Conservation (phyloP, 805 yeast species). For the Dipodascus geniculatus region DNA sequence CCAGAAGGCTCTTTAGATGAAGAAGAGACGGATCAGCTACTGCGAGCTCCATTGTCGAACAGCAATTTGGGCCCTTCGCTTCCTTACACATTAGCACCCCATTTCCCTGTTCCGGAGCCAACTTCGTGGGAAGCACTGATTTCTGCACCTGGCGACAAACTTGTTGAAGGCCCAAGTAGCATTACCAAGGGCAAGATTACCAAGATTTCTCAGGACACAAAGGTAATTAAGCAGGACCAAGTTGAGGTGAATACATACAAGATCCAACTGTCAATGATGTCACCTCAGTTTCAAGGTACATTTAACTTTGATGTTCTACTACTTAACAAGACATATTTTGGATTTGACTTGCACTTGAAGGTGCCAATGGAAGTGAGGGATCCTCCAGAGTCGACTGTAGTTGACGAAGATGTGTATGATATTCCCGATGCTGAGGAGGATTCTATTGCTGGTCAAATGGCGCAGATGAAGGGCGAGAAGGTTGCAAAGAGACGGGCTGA, state of each 20-base stretch:
- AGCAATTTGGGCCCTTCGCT: slow-evolving; percentile 59
- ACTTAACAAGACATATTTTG: slow-evolving; percentile 69
- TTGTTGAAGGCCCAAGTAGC: slow-evolving; percentile 55
- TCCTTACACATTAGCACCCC: slow-evolving; percentile 60
- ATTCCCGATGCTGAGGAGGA: slow-evolving; percentile 68
- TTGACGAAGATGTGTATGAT: slow-evolving; percentile 33
- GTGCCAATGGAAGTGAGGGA: slow-evolving; percentile 57
- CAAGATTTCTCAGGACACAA: slow-evolving; percentile 30
- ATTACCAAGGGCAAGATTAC: slow-evolving; percentile 40
- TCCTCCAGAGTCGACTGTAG: slow-evolving; percentile 28
- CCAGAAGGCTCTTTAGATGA: slow-evolving; percentile 15
- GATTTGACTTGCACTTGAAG: slow-evolving; percentile 66
- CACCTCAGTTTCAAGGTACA: slow-evolving; percentile 62
- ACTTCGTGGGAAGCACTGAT: slow-evolving; percentile 58
- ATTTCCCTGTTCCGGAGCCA: slow-evolving; percentile 47
- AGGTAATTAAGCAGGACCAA: slow-evolving; percentile 17
- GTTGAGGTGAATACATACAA: slow-evolving; percentile 61
- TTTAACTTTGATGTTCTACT: slow-evolving; percentile 59
- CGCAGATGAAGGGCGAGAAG: slow-evolving; percentile 51
- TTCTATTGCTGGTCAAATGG: slow-evolving; percentile 63
- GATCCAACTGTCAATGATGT: slow-evolving; percentile 58
- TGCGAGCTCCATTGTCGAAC: slow-evolving; percentile 59
- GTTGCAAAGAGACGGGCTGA: slow-evolving; percentile 32
- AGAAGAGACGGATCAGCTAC: slow-evolving; percentile 29
- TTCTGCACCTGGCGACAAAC: slow-evolving; percentile 66